Conservation (phyloP, 345 rosid species). For the Lepidium africanum region DNA sequence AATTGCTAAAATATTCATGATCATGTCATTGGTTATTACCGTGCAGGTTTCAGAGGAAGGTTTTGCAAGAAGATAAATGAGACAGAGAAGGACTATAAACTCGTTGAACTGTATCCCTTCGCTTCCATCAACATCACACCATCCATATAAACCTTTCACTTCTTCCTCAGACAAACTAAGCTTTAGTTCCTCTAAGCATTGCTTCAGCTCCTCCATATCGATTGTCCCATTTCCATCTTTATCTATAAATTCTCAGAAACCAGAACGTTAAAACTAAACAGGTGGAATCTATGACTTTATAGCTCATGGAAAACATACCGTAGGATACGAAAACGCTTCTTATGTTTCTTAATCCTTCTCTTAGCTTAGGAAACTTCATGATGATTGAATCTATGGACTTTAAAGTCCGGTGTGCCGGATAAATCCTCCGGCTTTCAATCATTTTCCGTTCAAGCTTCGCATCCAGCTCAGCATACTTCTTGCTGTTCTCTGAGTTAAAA, state of each 20-base stretch:
- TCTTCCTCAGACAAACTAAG: constrained; percentile 51
- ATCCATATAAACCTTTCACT: constrained; percentile 60
- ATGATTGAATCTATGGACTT: constrained; percentile 65
- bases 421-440: constrained; percentile 49
- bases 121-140: constrained; percentile 76
- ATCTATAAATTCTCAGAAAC: constrained; percentile 30
- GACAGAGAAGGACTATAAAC: constrained; percentile 73
- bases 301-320: constrained; percentile 42
- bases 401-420: constrained; percentile 34
- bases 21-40: constrained; percentile 15
- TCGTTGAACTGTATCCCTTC: constrained; percentile 77
- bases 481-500: constrained; percentile 33
- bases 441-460: constrained; percentile 61
- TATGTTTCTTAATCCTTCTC: constrained; percentile 58
- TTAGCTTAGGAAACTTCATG: constrained; percentile 62
- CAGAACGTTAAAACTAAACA: background rate
- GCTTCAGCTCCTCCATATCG: constrained; percentile 58
- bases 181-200: constrained; percentile 54
- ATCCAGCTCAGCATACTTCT: constrained; percentile 57
- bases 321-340: constrained; percentile 52
- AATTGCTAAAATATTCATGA: background rate
- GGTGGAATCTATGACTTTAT: background rate
- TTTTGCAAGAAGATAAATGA: constrained; percentile 57
- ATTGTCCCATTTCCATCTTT: constrained; percentile 61
- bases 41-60: constrained; percentile 34